These are phyloP conservation scores for Microdochium trichocladiopsis DNA, from an alignment of 2,329 filamentous ascomycete genomes.

Conservation along the genomic window DNA sequence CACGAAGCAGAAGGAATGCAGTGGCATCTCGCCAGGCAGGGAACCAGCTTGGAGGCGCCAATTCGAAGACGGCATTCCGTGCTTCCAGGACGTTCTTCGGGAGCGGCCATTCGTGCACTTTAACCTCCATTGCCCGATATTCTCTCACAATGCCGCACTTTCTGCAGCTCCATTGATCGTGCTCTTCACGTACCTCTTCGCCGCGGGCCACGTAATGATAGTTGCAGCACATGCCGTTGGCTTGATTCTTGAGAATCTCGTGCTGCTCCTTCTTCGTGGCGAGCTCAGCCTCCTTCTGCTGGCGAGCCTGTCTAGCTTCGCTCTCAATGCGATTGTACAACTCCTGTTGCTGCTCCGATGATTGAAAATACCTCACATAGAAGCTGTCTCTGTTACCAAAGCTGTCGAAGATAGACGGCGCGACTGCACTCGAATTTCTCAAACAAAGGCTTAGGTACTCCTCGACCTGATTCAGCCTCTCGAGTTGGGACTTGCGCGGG, in stretches of 20 bases:
- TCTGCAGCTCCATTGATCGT: too few species aligned
- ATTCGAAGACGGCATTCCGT: conserved; percentile 45
- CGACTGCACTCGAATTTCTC: conserved; percentile 5
- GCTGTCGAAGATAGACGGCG: conserved; percentile 26
- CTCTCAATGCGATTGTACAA: conserved; percentile 28
- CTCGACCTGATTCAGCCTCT: conserved; percentile 36
- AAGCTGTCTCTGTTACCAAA: conserved; percentile 32
- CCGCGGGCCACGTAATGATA: too few species aligned
- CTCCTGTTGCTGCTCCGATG: conserved; percentile 30
- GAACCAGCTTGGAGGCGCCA: conserved; percentile 32
- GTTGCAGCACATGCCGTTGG: not conserved
- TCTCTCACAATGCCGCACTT: conserved; percentile 22
- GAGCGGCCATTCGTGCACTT: conserved; percentile 50
- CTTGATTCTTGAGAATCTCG: conserved; percentile 13
- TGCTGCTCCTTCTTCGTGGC: conserved; percentile 17
- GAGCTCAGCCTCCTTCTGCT: conserved; percentile 26
- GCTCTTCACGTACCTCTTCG: not conserved
- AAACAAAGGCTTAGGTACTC: conserved; percentile 32
- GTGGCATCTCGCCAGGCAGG: conserved; percentile 42
- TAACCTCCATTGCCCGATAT: conserved; percentile 34
- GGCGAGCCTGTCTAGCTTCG: conserved; percentile 20
- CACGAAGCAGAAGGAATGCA: conserved; percentile 27
- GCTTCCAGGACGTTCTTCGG: conserved; percentile 20
- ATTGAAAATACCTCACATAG: conserved; percentile 37
- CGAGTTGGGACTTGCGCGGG: conserved; percentile 32